A percentile compares a stretch with the other conserved stretches of the same genome.
phyloP scores from a whole-genome alignment of 225 moss, liverwort and hornwort genomes.

The Straminergon stramineum region DNA sequence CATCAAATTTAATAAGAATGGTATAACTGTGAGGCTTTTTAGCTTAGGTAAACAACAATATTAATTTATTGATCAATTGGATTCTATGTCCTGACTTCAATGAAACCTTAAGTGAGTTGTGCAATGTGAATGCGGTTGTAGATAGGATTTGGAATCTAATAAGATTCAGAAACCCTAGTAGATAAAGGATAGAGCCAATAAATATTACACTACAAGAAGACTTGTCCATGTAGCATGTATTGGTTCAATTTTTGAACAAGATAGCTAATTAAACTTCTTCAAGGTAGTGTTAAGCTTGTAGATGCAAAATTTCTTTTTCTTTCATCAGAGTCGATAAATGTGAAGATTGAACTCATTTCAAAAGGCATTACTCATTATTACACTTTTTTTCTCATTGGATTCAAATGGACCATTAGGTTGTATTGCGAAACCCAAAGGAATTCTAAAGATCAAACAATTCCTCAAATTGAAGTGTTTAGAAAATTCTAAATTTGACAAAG shows the following conservation, averaged over 20 bases:
- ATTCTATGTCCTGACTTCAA: too few species aligned
- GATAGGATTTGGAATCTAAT: too few species aligned
- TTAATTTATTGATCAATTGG: too few species aligned
- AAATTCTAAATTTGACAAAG: neutral
- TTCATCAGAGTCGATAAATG: neutral
- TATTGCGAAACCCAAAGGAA: neutral
- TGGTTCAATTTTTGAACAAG: neutral
- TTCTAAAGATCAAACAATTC: neutral
- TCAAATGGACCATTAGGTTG: neutral
- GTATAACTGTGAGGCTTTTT: too few species aligned
- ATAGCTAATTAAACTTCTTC: neutral
- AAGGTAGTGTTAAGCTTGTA: neutral
- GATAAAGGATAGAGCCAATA: too few species aligned
- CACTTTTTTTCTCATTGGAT: neutral
- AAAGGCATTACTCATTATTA: neutral
- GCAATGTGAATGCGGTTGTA: too few species aligned
- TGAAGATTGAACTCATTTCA: neutral
- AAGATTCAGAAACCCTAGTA: too few species aligned
- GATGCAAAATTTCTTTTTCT: neutral
- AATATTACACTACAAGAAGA: neutral
- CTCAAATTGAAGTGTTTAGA: too few species aligned
- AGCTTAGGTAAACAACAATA: too few species aligned
- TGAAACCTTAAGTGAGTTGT: too few species aligned
- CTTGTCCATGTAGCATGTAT: rapidly evolving
- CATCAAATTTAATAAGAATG: too few species aligned